Base-by-base conservation (phyloP, 192 early-diverging fungal species). In the Spizellomyces sp. region DNA sequence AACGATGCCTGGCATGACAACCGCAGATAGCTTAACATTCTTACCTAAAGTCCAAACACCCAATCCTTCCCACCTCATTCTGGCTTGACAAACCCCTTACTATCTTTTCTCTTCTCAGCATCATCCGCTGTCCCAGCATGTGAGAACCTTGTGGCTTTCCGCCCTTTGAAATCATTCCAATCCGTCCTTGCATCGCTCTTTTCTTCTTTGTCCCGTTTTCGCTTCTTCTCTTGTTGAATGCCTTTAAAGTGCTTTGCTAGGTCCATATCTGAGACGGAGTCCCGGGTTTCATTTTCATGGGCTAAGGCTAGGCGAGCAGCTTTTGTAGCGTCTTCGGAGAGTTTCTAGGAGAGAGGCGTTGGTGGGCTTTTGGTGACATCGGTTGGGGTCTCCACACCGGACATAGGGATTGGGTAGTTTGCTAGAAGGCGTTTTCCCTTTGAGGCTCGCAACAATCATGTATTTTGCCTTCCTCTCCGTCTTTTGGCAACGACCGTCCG, bases 261-360 rank as follows among this genome's bases (percentile, higher is more conserved):
- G 22, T 69, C 67, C 8, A n/a, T 15, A 27, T 57, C 67, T 5
- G 67, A 69, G 9, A 69, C 67, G 21, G 54, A 61, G 15, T 69
- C 67, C 42, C 67, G 67, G 36, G 42, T 58, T 58, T 69, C 67
- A 19, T 58, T 58, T 43, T 69, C 67, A 8, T 69, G 36, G 7
- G 67, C 67, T 17, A 36, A 14, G 2, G 21, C 17, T 9, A 69
- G 56, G 22, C 67, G 7, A 17, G 10, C 54, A 8, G 54, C 19
- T 17, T 22, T 7, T 44, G 6, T 12, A 8, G 67, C 67, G 8
- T 69, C 67, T 59, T 57, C 56, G 5, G 52, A 17, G 9, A 69
- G 27, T 36, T 36, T 36, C 27, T 36, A 36, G 27, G 27, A 36
- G 27, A 36, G 27, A 36, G 27, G 27, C 3, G 27, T 36, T 36